phyloP scores from a whole-genome alignment of 441 rosid genomes.

The Bocquillonia castaneifolia region DNA sequence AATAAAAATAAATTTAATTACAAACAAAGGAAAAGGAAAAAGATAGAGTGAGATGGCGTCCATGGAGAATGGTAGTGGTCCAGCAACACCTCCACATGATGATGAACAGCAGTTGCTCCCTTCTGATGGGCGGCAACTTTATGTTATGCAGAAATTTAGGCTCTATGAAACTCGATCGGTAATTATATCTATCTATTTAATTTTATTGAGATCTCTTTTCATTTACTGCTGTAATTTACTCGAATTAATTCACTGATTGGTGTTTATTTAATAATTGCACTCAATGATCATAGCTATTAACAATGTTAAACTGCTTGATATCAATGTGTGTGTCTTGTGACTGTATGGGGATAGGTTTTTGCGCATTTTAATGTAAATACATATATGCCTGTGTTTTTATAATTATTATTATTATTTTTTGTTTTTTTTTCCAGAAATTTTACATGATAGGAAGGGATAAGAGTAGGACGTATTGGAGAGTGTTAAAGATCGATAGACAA shows the following conservation, averaged over 20 bases:
- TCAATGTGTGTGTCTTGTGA: too few relatives aligned
- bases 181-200: neutral
- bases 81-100: constrained; percentile 26
- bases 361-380: too few relatives aligned
- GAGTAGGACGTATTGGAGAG: constrained; percentile 76
- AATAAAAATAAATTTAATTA: too few relatives aligned
- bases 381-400: neutral
- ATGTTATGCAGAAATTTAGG: constrained; percentile 67
- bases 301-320: too few relatives aligned
- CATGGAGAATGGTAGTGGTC: constrained; percentile 40
- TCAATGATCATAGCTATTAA: too few relatives aligned
- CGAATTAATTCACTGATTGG: neutral
- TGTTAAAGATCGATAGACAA: constrained; percentile 73
- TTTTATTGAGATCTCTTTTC: constrained; percentile 23
- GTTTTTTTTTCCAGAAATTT: constrained; percentile 51
- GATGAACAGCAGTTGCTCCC: constrained; percentile 3
- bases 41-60: constrained; percentile 31
- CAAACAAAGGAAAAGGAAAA: neutral
- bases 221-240: constrained; percentile 13
- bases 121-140: constrained; percentile 21
- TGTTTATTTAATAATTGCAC: too few relatives aligned
- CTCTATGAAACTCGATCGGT: constrained; percentile 80
- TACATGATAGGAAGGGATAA: constrained; percentile 92
- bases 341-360: too few relatives aligned
- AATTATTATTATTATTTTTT: neutral